Base-by-base conservation (phyloP, 441 rosid species). In the Eruca vesicaria region DNA sequence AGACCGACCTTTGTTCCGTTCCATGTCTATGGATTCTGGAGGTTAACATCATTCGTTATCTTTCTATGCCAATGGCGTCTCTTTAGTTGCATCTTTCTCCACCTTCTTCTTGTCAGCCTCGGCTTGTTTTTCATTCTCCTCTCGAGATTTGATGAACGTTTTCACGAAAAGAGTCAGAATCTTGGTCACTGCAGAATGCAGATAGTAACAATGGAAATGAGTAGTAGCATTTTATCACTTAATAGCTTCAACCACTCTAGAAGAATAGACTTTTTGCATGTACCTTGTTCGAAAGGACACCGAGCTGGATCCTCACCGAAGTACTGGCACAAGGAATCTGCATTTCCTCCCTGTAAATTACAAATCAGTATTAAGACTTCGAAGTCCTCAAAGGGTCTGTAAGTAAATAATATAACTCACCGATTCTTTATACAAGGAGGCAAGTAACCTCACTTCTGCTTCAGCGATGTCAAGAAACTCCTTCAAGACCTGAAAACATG, bases 251-350 rank as follows among this genome's bases (percentile, higher is more conserved):
- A 15, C 65, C 31, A 36, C 26, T 58, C 15, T 63, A 73, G 18
- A 74, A 70, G 65, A 76, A 63, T 28, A 69, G 61, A 60, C 12
- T 23, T 19, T 10, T 43, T 65, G 63, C 7, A 23, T 20, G 48
- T 75, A 96, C 99, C 99, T 93, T 96, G 99, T 80, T 96, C 99
- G 63, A 93, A 93, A 78, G 99, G 99, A 72, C 98, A 96, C n/a
- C 97, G 92, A 66, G 95, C 89, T 56, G 99, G 98, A 88, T 96
- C 99, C 84, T 96, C 98, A 69, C 98, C 98, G 35, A 96, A 93
- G 80, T 96, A 96, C 57, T 89, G 99, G 36, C 93, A 88, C 80
- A 96, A 80, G 4, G 97, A 91, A 89, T 96, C 99, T 15, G 98
- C 98, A 85, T 87, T 96, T 83, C 89, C 85, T 72, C 99, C 99